phyloP scores from a whole-genome alignment of 2,329 filamentous ascomycete species.

The Pseudocercospora vitis region DNA sequence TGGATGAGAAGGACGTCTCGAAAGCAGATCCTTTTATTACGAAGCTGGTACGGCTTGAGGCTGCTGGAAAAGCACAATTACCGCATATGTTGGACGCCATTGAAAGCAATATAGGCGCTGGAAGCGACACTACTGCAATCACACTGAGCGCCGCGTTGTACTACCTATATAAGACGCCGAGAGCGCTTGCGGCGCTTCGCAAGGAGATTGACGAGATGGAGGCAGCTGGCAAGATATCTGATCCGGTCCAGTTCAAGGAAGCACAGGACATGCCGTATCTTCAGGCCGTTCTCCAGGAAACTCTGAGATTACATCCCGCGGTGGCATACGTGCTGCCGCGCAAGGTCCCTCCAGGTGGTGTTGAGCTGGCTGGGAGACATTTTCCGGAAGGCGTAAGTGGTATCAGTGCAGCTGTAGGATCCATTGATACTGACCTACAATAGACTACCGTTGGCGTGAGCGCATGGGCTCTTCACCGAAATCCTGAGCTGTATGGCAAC shows the following conservation, averaged over 20 bases:
- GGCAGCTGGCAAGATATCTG: constrained; percentile 30
- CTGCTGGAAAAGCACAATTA: constrained; percentile 36
- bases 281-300: constrained; percentile 17
- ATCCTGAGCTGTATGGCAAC: constrained; percentile 45
- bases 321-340: constrained; percentile 43
- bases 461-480: constrained; percentile 39
- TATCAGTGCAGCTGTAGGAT: not conserved
- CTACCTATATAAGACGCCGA: constrained; percentile 40
- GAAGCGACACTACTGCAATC: constrained; percentile 37
- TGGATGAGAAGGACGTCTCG: constrained; percentile 35
- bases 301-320: constrained; percentile 15
- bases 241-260: constrained; percentile 36
- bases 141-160: constrained; percentile 37
- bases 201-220: constrained; percentile 38
- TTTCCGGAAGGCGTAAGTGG: constrained; percentile 34
- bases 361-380: constrained; percentile 38
- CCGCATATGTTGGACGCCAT: constrained; percentile 36
- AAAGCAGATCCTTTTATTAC: constrained; percentile 34
- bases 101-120: constrained; percentile 43
- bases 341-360: constrained; percentile 41
- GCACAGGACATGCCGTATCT: constrained; percentile 29
- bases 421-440: no score
- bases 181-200: constrained; percentile 34
- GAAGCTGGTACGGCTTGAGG: constrained; percentile 39
- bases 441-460: constrained; percentile 15